These are phyloP conservation scores for Pseudogymnoascus sp. DNA, from an alignment of 2,329 filamentous ascomycete genomes.

Conservation along the genomic window DNA sequence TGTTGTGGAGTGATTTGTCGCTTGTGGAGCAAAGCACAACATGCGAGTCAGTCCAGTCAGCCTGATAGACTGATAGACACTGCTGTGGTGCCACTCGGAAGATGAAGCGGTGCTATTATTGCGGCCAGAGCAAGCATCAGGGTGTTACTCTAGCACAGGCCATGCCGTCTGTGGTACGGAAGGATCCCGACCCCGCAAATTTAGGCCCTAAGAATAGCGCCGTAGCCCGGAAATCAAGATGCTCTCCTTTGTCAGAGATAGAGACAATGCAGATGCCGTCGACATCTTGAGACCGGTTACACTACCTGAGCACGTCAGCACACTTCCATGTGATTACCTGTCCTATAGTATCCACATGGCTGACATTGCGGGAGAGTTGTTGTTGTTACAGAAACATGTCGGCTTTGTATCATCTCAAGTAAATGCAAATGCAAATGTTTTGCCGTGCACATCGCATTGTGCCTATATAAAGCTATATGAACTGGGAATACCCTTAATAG, in stretches of 20 bases:
- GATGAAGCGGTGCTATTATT: conserved; percentile 1
- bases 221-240: conserved; percentile 1
- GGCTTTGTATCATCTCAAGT: not conserved
- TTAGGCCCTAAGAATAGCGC: not conserved
- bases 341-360: not conserved
- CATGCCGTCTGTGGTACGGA: conserved; percentile 8
- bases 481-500: not conserved
- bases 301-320: not conserved
- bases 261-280: not conserved
- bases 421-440: not conserved
- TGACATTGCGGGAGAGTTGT: not conserved
- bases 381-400: not conserved
- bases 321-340: not conserved
- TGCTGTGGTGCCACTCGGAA: conserved; percentile 2
- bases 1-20: conserved; percentile 7
- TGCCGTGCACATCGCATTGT: conserved; percentile 1
- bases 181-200: conserved; percentile 7
- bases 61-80: not conserved
- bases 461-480: conserved; percentile 1
- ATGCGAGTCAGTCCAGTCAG: conserved; percentile 5
- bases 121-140: not conserved
- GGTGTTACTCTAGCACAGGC: conserved; percentile 1
- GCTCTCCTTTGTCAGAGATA: not conserved
- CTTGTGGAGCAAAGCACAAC: not conserved
- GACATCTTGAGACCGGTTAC: not conserved